Evolutionary conservation across 805 yeast species (phyloP).

Genomic region (Kluyveromyces nonfermentans): DNA sequence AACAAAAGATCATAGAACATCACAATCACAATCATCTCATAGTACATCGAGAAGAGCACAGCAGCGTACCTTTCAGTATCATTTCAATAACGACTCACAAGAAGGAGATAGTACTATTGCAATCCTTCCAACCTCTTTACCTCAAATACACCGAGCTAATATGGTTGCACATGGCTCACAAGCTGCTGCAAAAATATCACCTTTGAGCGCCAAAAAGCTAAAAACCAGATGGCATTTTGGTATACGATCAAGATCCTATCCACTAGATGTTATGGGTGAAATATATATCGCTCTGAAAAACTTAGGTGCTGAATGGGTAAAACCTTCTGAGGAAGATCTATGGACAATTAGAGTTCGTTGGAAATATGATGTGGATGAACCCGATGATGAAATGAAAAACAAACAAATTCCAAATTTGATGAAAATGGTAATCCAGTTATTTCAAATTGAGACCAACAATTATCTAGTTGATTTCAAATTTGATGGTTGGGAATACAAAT

Average conservation of each 20-base stretch:
- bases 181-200: slow-evolving; percentile 37
- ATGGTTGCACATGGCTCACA: slow-evolving; percentile 62
- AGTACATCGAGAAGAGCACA: slow-evolving; percentile 10
- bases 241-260: slow-evolving; percentile 89
- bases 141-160: slow-evolving; percentile 87
- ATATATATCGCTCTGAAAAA: slow-evolving; percentile 89
- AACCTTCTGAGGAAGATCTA: slow-evolving; percentile 86
- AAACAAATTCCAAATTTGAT: slow-evolving; percentile 60
- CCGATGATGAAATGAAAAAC: slow-evolving; percentile 13
- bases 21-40: slow-evolving; percentile 4
- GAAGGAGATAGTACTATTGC: slow-evolving; percentile 68
- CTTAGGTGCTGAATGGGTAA: slow-evolving; percentile 95
- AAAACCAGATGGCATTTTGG: slow-evolving; percentile 99
- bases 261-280: slow-evolving; percentile 97
- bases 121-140: slow-evolving; percentile 85
- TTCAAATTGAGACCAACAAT: slow-evolving; percentile 92
- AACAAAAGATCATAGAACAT: slow-evolving; percentile 5
- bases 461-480: slow-evolving; percentile 94
- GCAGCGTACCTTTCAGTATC: slow-evolving; percentile 28
- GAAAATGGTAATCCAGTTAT: slow-evolving; percentile 95
- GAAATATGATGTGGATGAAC: slow-evolving; percentile 52
- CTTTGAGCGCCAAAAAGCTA: slow-evolving; percentile 67
- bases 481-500: slow-evolving; percentile 83
- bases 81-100: slow-evolving; percentile 23
- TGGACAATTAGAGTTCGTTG: slow-evolving; percentile 96